Percentiles rank a stretch among this genome's conserved stretches.
Evolutionary conservation across 2,329 filamentous ascomycete species (phyloP).

Genomic region (Penicillium oxalicum): DNA sequence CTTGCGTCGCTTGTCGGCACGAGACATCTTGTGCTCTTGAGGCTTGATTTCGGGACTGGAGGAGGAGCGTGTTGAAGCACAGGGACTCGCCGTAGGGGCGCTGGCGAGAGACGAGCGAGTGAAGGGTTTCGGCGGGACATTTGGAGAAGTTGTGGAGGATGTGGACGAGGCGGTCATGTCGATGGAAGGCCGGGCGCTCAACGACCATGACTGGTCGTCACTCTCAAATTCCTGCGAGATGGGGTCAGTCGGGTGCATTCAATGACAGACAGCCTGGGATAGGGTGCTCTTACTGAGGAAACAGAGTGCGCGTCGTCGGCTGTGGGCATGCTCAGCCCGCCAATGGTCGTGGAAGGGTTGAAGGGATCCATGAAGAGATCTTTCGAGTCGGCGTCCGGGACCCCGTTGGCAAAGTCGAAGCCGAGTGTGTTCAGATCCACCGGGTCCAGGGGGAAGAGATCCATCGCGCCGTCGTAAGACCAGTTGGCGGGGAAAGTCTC

Average conservation of each 20-base stretch:
- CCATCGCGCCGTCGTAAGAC: conserved; percentile 31
- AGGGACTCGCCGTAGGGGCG: too few relatives aligned
- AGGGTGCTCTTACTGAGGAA: conserved; percentile 15
- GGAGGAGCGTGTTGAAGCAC: too few relatives aligned
- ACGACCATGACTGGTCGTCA: neutral
- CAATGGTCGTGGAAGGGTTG: conserved; percentile 23
- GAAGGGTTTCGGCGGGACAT: neutral
- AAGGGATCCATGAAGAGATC: conserved; percentile 27
- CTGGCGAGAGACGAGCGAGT: too few relatives aligned
- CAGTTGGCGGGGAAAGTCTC: conserved; percentile 27
- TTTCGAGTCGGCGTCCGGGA: conserved; percentile 25
- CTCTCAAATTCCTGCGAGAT: neutral
- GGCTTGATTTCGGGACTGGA: too few relatives aligned
- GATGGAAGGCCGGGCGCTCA: neutral
- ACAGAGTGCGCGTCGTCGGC: conserved; percentile 27
- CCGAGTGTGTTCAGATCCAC: conserved; percentile 26
- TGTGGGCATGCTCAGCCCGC: conserved; percentile 27
- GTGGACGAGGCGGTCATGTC: neutral
- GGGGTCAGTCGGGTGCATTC: conserved; percentile 8
- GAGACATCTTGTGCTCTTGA: too few relatives aligned
- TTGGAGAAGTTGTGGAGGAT: too few relatives aligned
- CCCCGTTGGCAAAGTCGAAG: conserved; percentile 26
- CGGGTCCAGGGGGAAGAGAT: conserved; percentile 29
- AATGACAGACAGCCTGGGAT: too few relatives aligned
- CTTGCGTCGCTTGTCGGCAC: too few relatives aligned